Conservation (phyloP, 305 asterid species). For the Fraxinus latifolia region DNA sequence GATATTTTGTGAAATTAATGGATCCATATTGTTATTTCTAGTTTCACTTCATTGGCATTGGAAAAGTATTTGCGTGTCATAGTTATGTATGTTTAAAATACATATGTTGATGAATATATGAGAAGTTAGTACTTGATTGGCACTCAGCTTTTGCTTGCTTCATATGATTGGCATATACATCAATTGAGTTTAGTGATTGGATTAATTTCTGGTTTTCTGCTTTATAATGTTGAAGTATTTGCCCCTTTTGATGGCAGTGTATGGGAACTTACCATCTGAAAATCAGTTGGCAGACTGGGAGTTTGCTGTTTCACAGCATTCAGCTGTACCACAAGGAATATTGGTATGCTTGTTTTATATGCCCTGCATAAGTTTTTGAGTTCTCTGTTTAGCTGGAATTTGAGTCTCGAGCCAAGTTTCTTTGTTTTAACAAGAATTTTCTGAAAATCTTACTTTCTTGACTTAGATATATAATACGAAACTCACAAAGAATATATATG, state of each 20-base stretch:
- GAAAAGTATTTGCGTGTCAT: not conserved
- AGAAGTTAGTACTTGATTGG: not conserved
- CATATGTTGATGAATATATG: not conserved
- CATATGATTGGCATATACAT: not conserved
- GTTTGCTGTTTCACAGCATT: constrained; percentile 91
- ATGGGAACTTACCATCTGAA: constrained; percentile 88
- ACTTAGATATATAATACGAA: not conserved
- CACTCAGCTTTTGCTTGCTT: not conserved
- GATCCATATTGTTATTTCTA: not conserved
- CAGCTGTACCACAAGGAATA: constrained; percentile 96
- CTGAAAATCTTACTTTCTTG: not conserved
- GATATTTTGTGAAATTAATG: not conserved
- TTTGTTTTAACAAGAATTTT: not conserved
- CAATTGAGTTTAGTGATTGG: not conserved
- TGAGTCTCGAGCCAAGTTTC: not conserved
- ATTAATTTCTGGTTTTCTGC: not conserved
- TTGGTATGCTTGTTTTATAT: constrained; percentile 49
- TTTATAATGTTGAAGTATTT: not conserved
- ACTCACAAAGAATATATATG: not conserved
- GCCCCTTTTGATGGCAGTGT: constrained; percentile 53
- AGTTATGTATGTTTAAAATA: not conserved
- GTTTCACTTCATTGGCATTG: not conserved
- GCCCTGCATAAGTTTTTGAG: constrained; percentile 10
- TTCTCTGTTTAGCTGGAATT: not conserved
- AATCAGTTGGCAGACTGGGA: constrained; percentile 92